Evolutionary conservation across 2,329 filamentous ascomycete genomes (phyloP).

Genomic region (Ophiosphaerella narmari): DNA sequence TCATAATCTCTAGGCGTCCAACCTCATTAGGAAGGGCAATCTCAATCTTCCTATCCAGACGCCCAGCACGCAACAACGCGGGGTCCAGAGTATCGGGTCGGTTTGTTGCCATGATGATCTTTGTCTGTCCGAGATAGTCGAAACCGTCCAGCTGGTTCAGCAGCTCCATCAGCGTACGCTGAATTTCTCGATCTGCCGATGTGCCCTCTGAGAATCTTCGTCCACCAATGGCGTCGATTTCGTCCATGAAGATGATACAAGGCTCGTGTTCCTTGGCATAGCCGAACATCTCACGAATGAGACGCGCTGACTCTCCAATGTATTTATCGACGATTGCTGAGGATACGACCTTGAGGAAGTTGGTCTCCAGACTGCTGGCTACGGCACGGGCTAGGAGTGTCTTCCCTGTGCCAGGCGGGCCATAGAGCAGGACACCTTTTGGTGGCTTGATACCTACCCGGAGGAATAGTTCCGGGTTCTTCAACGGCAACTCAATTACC

Average conservation of each 20-base stretch:
- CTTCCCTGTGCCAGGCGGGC: constrained; percentile 95
- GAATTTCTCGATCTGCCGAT: constrained; percentile 95
- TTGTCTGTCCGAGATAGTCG: constrained; percentile 98
- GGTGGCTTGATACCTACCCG: constrained; percentile 98
- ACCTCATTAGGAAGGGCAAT: constrained; percentile 97
- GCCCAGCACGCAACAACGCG: constrained; percentile 86
- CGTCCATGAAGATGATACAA: constrained; percentile 99
- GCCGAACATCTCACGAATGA: constrained; percentile 99
- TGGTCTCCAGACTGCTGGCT: constrained; percentile 94
- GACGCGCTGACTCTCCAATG: constrained; percentile 94
- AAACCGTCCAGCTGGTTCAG: constrained; percentile 99
- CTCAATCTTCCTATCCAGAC: constrained; percentile 96
- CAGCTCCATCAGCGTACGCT: constrained; percentile 97
- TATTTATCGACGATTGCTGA: constrained; percentile 99
- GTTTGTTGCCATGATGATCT: constrained; percentile 99
- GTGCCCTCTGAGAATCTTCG: constrained; percentile 96
- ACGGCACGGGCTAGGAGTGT: constrained; percentile 92
- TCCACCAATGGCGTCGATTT: constrained; percentile 98
- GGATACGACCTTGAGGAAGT: constrained; percentile 98
- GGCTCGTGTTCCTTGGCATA: constrained; percentile 99
- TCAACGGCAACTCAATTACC: constrained; percentile 95
- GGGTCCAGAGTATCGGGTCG: constrained; percentile 95
- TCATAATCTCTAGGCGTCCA: constrained; percentile 92
- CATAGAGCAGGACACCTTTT: constrained; percentile 95
- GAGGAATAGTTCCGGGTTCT: constrained; percentile 97